Evolutionary conservation across 169 alveolate species (phyloP).

Genomic region (Toxoplasma gondii): DNA sequence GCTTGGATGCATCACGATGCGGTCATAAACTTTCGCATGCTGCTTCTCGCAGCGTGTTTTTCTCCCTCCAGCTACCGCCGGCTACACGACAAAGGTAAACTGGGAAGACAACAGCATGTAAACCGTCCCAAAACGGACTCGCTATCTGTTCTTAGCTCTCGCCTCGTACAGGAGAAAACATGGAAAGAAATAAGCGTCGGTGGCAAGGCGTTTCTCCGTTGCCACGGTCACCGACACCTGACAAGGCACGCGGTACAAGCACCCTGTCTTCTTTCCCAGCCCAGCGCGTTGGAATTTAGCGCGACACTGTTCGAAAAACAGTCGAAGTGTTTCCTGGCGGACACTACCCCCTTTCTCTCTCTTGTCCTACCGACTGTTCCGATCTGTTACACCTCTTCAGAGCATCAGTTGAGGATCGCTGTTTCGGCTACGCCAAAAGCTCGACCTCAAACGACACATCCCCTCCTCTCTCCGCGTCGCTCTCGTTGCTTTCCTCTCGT

Average conservation of each 20-base stretch:
- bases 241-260: background rate
- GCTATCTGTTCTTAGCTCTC: too few relatives aligned
- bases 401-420: too few relatives aligned
- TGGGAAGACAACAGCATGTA: too few relatives aligned
- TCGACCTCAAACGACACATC: background rate
- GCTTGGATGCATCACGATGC: too few relatives aligned
- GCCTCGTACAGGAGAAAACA: too few relatives aligned
- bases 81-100: background rate
- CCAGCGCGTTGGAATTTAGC: background rate
- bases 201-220: background rate
- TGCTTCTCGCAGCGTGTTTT: background rate
- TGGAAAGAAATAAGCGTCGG: background rate
- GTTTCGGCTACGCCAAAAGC: too few relatives aligned
- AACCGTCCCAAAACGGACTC: too few relatives aligned
- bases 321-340: background rate
- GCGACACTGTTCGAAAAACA: background rate
- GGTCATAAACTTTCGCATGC: background rate
- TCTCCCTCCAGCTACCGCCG: background rate
- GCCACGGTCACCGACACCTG: background rate
- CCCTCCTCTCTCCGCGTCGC: too few relatives aligned
- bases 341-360: background rate
- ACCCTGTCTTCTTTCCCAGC: background rate
- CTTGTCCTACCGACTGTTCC: background rate
- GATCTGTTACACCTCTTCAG: background rate
- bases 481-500: background rate